Evolutionary conservation across 768 basidiomycete genomes (phyloP).

Genomic region (Kwoniella newhampshirensis): DNA sequence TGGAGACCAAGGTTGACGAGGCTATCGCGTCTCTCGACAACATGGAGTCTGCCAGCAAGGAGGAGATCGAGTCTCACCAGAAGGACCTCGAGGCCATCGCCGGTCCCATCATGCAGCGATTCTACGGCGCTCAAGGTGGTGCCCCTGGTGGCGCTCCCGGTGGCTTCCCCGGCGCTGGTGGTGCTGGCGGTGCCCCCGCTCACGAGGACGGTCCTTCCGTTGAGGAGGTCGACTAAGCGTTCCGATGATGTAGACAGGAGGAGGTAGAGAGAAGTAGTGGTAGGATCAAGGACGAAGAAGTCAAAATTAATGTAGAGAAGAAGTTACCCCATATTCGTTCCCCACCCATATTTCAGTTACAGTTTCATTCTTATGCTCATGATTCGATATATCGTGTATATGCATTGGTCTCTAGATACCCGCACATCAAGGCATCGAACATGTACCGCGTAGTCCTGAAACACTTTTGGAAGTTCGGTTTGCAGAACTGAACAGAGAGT

Average conservation of each 20-base stretch:
- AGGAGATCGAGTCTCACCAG: conserved; percentile 88
- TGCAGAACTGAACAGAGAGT: no score
- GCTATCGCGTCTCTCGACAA: conserved; percentile 79
- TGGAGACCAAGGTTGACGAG: conserved; percentile 86
- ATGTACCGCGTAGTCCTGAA: no score
- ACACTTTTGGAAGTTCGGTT: no score
- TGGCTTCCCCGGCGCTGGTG: conserved; percentile 60
- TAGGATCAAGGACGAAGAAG: no score
- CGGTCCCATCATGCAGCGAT: conserved; percentile 58
- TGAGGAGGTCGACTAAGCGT: conserved; percentile 68
- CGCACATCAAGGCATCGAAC: no score
- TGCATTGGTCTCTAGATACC: no score
- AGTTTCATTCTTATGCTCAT: no score
- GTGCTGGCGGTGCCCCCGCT: conserved; percentile 40
- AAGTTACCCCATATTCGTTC: no score
- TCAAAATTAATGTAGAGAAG: no score
- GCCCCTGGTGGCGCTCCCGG: conserved; percentile 63
- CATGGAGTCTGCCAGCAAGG: conserved; percentile 86
- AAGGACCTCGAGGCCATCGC: conserved; percentile 87
- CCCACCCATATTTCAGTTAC: no score
- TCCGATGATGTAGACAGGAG: not conserved
- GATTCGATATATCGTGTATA: no score
- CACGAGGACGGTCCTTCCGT: conserved; percentile 74
- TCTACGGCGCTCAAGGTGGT: conserved; percentile 66
- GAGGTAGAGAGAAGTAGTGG: no score